Evolutionary conservation across 2,329 filamentous ascomycete species (phyloP).

Genomic region (Monosporascus sp.): DNA sequence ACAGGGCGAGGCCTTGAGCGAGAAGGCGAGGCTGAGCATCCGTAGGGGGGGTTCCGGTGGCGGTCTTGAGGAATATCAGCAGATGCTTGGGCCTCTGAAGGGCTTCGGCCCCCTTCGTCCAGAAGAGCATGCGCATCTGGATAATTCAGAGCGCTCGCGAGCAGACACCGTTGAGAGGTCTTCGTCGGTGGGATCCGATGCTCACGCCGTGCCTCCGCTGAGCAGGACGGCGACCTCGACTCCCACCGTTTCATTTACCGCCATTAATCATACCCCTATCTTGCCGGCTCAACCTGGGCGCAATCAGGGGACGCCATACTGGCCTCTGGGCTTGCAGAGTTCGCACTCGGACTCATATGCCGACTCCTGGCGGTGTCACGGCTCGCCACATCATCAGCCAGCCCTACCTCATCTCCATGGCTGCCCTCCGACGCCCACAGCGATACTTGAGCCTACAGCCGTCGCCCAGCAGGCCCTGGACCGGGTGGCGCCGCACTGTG

Average conservation of each 20-base stretch:
- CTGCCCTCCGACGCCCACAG: constrained; percentile 11
- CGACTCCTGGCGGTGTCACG: constrained; percentile 16
- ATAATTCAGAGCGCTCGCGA: constrained; percentile 22
- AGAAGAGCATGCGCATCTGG: constrained; percentile 24
- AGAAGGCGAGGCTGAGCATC: constrained; percentile 32
- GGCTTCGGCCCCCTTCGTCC: constrained; percentile 37
- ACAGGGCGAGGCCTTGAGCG: constrained; percentile 13
- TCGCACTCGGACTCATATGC: constrained; percentile 12
- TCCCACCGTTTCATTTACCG: constrained; percentile 31
- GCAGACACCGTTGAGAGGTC: constrained; percentile 26
- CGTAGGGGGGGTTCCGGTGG: constrained; percentile 39
- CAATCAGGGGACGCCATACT: background rate
- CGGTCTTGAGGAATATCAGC: constrained; percentile 50
- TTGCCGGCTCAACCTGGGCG: constrained; percentile 8
- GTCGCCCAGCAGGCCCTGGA: constrained; percentile 9
- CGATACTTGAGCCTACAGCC: constrained; percentile 6
- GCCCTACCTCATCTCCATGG: constrained; percentile 6
- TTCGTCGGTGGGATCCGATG: constrained; percentile 22
- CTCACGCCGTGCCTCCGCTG: constrained; percentile 5
- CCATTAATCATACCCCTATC: constrained; percentile 29
- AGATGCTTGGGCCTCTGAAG: constrained; percentile 32
- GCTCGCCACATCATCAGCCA: constrained; percentile 4
- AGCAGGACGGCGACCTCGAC: constrained; percentile 24
- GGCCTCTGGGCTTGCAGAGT: constrained; percentile 5
- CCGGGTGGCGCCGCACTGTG: constrained; percentile 3